These are phyloP conservation scores for Pterocarpus santalinus DNA, from an alignment of 306 rosid genomes.

Conservation along the genomic window DNA sequence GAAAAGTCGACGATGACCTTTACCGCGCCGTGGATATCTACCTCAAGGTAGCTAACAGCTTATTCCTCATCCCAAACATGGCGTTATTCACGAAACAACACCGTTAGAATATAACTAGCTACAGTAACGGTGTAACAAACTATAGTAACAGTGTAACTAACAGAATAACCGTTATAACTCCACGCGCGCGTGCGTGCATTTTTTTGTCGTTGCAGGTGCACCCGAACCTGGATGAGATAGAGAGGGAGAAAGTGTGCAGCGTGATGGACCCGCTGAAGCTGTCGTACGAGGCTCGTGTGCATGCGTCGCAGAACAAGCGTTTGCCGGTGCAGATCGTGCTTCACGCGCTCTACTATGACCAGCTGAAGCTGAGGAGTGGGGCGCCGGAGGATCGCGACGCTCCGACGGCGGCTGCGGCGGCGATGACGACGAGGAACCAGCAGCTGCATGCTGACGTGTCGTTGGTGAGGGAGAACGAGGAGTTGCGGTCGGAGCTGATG, in stretches of 20 bases:
- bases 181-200: neutral
- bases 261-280: constrained; percentile 84
- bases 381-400: constrained; percentile 44
- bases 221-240: constrained; percentile 82
- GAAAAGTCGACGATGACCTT: constrained; percentile 82
- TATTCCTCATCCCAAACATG: too few species aligned
- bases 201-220: constrained; percentile 62
- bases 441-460: constrained; percentile 76
- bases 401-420: neutral
- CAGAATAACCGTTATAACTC: neutral
- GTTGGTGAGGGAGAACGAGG: constrained; percentile 81
- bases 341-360: constrained; percentile 89
- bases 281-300: constrained; percentile 84
- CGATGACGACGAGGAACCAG: constrained; percentile 55
- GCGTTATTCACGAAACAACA: neutral
- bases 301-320: constrained; percentile 90
- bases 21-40: constrained; percentile 84
- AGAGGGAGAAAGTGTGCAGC: constrained; percentile 87
- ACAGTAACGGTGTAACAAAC: neutral
- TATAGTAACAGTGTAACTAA: neutral
- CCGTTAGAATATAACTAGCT: neutral
- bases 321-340: constrained; percentile 85
- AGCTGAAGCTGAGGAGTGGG: constrained; percentile 79
- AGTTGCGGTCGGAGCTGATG: constrained; percentile 66
- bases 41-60: constrained; percentile 62